Conservation (phyloP, 2,329 filamentous ascomycete species). For the Sporothrix mexicana region DNA sequence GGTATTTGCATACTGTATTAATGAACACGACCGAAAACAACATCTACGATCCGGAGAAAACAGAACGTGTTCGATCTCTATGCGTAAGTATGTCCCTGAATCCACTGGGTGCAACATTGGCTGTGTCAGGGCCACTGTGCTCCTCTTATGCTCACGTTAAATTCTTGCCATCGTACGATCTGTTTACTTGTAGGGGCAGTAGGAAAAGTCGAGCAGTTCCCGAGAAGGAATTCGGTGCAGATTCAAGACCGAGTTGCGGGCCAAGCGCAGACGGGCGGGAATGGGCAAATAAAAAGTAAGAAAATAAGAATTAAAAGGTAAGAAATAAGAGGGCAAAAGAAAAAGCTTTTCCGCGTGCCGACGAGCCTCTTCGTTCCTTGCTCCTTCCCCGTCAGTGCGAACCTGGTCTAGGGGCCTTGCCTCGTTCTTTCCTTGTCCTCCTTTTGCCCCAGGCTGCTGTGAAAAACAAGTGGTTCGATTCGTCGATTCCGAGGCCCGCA, state of each 20-base stretch:
- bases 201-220: background rate
- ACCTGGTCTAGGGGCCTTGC: background rate
- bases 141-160: background rate
- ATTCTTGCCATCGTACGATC: background rate
- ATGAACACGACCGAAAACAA: background rate
- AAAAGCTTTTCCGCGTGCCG: conserved; percentile 7
- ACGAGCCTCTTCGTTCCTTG: background rate
- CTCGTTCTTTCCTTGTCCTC: background rate
- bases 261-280: background rate
- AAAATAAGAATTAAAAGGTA: background rate
- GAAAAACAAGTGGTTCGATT: conserved; percentile 35
- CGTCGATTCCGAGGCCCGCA: conserved; percentile 30
- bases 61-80: background rate
- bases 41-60: background rate
- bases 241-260: background rate
- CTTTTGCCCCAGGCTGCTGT: conserved; percentile 4
- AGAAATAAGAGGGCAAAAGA: background rate
- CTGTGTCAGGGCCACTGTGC: background rate
- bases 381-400: background rate
- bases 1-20: conserved; percentile 17
- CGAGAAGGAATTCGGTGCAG: conserved; percentile 4
- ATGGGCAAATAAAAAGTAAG: background rate
- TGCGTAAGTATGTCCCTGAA: background rate
- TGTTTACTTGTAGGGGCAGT: background rate
- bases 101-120: background rate